Percentiles rank a stretch among this genome's conserved stretches.
Conservation (phyloP, 2,329 filamentous ascomycete species). For the Pseudopithomyces chartarum region DNA sequence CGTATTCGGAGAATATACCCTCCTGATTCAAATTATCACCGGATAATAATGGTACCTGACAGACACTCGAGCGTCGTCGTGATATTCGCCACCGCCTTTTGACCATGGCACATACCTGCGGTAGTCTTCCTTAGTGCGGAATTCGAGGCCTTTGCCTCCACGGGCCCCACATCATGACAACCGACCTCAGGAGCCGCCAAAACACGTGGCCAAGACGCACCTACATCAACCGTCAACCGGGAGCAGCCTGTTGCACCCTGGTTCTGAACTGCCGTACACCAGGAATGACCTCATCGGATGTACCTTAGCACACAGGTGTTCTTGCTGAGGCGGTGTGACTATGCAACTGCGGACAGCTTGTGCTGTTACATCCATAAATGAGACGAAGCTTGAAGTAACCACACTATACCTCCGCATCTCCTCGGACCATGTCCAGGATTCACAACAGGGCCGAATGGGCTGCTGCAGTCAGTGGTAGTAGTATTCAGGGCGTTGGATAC, state of each 20-base stretch:
- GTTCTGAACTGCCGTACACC: constrained; percentile 9
- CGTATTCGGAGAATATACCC: neutral
- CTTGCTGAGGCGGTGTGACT: constrained; percentile 29
- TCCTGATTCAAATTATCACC: no score
- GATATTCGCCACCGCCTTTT: constrained; percentile 9
- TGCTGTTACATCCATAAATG: constrained; percentile 6
- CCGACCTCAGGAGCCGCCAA: neutral
- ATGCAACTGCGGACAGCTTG: constrained; percentile 19
- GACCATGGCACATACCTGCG: no score
- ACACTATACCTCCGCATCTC: constrained; percentile 10
- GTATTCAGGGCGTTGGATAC: no score
- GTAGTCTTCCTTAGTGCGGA: neutral
- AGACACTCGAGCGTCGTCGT: neutral
- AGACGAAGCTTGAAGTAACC: neutral
- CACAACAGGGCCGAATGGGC: neutral
- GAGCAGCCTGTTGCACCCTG: constrained; percentile 27
- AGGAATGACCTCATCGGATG: constrained; percentile 16
- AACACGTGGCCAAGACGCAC: constrained; percentile 14
- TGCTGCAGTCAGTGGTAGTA: neutral
- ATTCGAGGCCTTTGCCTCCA: neutral
- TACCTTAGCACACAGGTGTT: neutral
- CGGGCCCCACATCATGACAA: constrained; percentile 1
- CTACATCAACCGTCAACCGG: constrained; percentile 12
- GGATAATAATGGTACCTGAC: neutral
- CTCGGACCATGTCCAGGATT: constrained; percentile 9